phyloP scores from a whole-genome alignment of 148 eudicot genomes.

The Rhododendron henanense region DNA sequence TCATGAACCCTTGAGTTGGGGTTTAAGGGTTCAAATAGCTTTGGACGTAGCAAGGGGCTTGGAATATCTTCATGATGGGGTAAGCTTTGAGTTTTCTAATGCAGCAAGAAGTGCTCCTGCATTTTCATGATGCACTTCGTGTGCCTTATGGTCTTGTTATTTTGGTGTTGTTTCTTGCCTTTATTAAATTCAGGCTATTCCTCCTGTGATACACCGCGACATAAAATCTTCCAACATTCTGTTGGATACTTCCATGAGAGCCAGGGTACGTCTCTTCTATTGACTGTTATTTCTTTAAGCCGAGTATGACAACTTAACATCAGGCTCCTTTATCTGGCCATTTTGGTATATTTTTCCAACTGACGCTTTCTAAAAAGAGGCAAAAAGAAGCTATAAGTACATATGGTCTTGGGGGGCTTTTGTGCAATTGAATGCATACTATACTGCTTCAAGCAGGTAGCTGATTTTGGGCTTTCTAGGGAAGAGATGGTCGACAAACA shows the following conservation, averaged over 20 bases:
- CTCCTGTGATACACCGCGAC: conserved; percentile 93
- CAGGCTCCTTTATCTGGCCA: neutral
- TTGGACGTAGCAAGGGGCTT: conserved; percentile 87
- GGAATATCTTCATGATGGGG: conserved; percentile 99
- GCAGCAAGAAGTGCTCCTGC: neutral
- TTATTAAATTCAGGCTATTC: conserved; percentile 66
- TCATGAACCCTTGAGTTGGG: conserved; percentile 70
- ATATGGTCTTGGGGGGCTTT: neutral
- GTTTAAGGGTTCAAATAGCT: conserved; percentile 72
- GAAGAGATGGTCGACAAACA: conserved; percentile 70
- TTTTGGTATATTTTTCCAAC: neutral
- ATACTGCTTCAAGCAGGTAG: conserved; percentile 46
- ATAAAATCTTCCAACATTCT: conserved; percentile 94
- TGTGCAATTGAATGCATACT: conserved; percentile 5
- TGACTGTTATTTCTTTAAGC: conserved; percentile 41
- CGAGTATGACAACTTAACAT: neutral
- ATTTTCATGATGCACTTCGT: conserved; percentile 37
- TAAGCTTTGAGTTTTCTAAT: conserved; percentile 21
- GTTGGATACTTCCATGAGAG: conserved; percentile 97
- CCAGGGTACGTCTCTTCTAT: conserved; percentile 57
- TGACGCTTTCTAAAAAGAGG: neutral
- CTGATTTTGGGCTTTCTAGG: conserved; percentile 96
- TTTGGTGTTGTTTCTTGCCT: conserved; percentile 1
- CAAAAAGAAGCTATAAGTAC: neutral
- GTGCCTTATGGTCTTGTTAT: neutral